Conservation (phyloP, 495 filamentous ascomycete species). For the Hypoxylon trugodes region DNA sequence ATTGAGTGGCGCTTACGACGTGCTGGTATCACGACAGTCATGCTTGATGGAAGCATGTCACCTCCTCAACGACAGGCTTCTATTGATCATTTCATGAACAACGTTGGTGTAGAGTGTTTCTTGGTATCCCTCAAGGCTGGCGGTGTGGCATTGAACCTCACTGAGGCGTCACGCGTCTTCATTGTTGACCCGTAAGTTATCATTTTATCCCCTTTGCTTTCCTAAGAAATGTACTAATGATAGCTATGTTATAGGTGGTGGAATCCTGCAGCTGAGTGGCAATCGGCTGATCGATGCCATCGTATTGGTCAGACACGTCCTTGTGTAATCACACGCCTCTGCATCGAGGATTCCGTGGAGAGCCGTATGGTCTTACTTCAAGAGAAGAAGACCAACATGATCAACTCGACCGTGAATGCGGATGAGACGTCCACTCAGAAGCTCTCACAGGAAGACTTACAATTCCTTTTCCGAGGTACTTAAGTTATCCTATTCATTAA, state of each 20-base stretch:
- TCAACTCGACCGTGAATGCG: constrained; percentile 92
- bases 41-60: constrained; percentile 96
- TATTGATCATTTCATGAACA: constrained; percentile 93
- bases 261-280: constrained; percentile 98
- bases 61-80: constrained; percentile 90
- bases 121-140: constrained; percentile 94
- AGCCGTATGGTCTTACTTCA: constrained; percentile 92
- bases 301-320: constrained; percentile 94
- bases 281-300: constrained; percentile 94
- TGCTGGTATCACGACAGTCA: constrained; percentile 95
- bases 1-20: constrained; percentile 96
- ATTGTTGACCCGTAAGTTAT: constrained; percentile 88
- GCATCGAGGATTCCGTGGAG: constrained; percentile 96
- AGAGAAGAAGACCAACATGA: constrained; percentile 97
- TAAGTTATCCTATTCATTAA: constrained; percentile 15
- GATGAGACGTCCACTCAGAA: constrained; percentile 89
- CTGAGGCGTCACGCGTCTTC: constrained; percentile 91
- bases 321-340: constrained; percentile 91
- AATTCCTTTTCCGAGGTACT: constrained; percentile 86
- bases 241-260: constrained; percentile 71
- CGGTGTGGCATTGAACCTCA: constrained; percentile 93
- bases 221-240: constrained; percentile 40
- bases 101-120: constrained; percentile 91
- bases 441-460: constrained; percentile 87
- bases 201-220: neutral